A percentile compares a stretch with the other conserved stretches of the same genome.
phyloP scores from a whole-genome alignment of 192 early-diverging fungal species.

The Gaertneriomyces sp. region DNA sequence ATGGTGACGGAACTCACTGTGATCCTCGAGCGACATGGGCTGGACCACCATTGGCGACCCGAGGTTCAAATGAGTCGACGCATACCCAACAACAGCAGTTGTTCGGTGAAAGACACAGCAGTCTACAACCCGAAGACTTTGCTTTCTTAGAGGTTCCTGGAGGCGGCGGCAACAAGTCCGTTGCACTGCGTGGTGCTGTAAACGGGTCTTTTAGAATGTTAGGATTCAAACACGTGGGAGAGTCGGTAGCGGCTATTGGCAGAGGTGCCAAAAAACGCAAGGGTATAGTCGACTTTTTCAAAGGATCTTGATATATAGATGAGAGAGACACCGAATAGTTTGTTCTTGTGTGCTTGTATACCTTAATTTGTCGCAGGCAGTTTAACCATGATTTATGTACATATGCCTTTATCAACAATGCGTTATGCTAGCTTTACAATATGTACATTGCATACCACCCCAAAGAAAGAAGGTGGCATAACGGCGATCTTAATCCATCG shows the following conservation, averaged over 20 bases:
- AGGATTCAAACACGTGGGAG: constrained; percentile 11
- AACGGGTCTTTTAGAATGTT: constrained; percentile 15
- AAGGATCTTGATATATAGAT: constrained; percentile 13
- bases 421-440: no score
- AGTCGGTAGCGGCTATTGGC: constrained; percentile 1
- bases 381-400: no score
- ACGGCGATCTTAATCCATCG: no score
- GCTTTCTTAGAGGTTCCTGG: not conserved
- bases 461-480: no score
- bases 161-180: not conserved
- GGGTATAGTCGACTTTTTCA: constrained; percentile 24
- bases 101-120: no score
- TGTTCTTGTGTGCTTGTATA: no score
- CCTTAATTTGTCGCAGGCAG: no score
- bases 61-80: not conserved
- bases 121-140: not conserved
- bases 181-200: not conserved
- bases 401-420: no score
- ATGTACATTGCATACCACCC: no score
- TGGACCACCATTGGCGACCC: not conserved
- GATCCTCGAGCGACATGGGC: not conserved
- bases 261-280: constrained; percentile 9
- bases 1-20: not conserved
- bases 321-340: not conserved
- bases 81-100: not conserved